phyloP scores from a whole-genome alignment of 2,329 filamentous ascomycete genomes.

The Phialemoniopsis sp. region DNA sequence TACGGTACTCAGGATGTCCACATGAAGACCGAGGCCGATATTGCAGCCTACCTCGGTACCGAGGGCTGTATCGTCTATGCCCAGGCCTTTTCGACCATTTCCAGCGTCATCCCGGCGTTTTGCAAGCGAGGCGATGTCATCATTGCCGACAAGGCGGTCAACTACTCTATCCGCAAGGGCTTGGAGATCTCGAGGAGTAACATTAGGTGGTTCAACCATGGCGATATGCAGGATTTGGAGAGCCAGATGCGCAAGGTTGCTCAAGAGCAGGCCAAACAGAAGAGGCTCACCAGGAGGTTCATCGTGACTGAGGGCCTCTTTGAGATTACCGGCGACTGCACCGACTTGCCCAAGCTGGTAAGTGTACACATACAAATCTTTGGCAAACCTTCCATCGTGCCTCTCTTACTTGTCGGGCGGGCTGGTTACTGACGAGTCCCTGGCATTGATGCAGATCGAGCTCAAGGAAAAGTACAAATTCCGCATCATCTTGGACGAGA shows the following conservation, averaged over 20 bases:
- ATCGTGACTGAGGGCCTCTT: constrained; percentile 95
- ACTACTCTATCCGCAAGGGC: constrained; percentile 91
- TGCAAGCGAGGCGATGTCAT: constrained; percentile 97
- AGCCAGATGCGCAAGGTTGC: constrained; percentile 78
- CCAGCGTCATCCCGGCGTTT: constrained; percentile 94
- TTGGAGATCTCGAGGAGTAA: constrained; percentile 89
- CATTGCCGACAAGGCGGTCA: constrained; percentile 88
- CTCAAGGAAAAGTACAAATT: constrained; percentile 97
- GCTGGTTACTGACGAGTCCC: no score
- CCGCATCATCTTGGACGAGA: constrained; percentile 94
- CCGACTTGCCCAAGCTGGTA: constrained; percentile 81
- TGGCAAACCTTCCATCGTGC: no score
- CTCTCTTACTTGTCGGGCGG: no score
- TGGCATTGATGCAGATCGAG: constrained; percentile 57
- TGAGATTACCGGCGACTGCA: constrained; percentile 82
- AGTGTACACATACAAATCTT: no score
- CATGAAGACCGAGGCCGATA: constrained; percentile 92
- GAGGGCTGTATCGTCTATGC: constrained; percentile 92
- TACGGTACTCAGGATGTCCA: constrained; percentile 98
- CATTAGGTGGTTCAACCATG: constrained; percentile 92
- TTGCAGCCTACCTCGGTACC: constrained; percentile 83
- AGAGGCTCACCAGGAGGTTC: constrained; percentile 86
- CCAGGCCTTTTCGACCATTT: constrained; percentile 93
- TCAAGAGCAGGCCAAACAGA: constrained; percentile 79
- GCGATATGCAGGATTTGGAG: constrained; percentile 92